Evolutionary conservation across 2,329 filamentous ascomycete species (phyloP), one percentile per base, ranked within the genome.

Genomic region (Microsporum canis): DNA sequence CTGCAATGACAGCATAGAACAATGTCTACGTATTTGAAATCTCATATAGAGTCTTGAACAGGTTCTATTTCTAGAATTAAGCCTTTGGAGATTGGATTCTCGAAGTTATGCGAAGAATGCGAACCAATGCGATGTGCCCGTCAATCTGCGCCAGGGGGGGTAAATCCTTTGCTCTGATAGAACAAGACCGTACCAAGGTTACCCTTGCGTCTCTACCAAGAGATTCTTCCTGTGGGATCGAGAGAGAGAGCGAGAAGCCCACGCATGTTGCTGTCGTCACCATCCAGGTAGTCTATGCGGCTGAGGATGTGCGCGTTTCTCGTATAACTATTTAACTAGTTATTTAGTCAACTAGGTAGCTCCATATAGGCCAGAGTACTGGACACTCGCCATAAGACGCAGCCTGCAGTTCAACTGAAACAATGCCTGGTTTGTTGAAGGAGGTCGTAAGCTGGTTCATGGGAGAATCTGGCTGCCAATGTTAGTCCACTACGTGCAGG

Each of bases 211-310:
- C 17, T 23, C 17, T 23, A 23, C 17, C 17, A 23, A 23, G 17
- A 23, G 17, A 23, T 23, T 47, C 43, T 27, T 8, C 23, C 43
- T 23, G 43, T 23, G 27, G 43, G 43, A 47, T 47, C 39, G 43
- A 47, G 43, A 47, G 17, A 47, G 38, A 5, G n/a, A 43, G 17
- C 5, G 17, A 17, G 14, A 43, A 7, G 49, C 34, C 23, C 49
- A 53, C 49, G 49, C 49, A 53, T 33, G 27, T 53, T 34, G 49
- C 49, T 53, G 49, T 53, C 49, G 49, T 53, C 27, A 53, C 12
- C 49, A 10, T n/a, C 14, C 3, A 27, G 12, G 4, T 6, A n/a
- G 27, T 34, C 5, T 27, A 31, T 53, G 49, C 12, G 31, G 49
- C 49, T 27, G 49, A 8, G 17, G 12, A 31, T 7, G 14, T 12